Percentiles rank a stretch among this genome's conserved stretches.
Evolutionary conservation across 106 monocot genomes (phyloP).

Genomic region (Dendrobium chrysotoxum): DNA sequence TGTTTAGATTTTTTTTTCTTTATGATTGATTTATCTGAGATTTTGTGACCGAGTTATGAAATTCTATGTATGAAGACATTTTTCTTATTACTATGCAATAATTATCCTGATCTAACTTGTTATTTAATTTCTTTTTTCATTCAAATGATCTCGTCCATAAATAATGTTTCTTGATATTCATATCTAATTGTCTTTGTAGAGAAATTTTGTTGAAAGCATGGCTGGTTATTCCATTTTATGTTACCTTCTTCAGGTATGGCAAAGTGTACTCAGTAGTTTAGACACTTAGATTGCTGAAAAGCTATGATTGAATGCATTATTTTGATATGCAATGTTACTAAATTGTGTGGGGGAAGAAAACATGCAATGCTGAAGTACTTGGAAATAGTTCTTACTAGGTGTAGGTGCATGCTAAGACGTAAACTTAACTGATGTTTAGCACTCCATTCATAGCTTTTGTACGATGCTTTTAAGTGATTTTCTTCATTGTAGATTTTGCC

Average conservation of each 20-base stretch:
- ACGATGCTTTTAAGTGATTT: not conserved
- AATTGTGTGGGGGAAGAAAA: not conserved
- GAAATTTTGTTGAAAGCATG: conserved; percentile 99
- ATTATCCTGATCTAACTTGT: not conserved
- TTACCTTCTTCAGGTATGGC: conserved; percentile 83
- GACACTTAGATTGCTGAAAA: not conserved
- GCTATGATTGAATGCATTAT: not conserved
- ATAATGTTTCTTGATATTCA: conserved; percentile 4
- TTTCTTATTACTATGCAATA: not conserved
- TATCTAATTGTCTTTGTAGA: conserved; percentile 39
- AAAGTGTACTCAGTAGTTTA: not conserved
- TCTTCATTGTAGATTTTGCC: not conserved
- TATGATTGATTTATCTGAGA: not conserved
- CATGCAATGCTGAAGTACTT: not conserved
- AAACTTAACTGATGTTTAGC: not conserved
- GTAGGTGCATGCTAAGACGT: not conserved
- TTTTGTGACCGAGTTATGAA: not conserved
- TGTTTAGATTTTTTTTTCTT: not conserved
- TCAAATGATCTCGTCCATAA: not conserved
- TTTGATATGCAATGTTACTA: not conserved
- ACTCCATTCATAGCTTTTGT: not conserved
- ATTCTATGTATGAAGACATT: not conserved
- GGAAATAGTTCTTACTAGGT: not conserved
- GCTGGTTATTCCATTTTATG: conserved; percentile 98
- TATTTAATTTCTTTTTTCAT: not conserved